Conservation (phyloP, 768 basidiomycete species). For the Mycena belliarum region DNA sequence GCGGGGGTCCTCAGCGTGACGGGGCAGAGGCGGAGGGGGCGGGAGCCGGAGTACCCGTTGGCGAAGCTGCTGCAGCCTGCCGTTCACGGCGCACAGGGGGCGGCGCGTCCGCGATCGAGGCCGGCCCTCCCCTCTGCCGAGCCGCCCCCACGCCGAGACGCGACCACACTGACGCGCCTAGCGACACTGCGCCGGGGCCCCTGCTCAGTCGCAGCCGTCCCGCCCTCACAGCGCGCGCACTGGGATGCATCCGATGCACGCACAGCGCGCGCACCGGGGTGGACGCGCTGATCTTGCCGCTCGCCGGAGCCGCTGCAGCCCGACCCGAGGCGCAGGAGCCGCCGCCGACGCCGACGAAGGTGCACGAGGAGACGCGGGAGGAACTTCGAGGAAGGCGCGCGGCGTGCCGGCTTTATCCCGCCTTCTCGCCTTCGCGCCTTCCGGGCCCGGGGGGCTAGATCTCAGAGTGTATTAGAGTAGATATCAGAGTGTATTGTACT, state of each 20-base stretch:
- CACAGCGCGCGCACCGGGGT: too few relatives aligned
- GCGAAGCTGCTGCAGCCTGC: slow-evolving; percentile 84
- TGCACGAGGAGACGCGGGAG: slow-evolving; percentile 75
- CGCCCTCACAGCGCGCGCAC: slow-evolving; percentile 54
- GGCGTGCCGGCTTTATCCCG: too few relatives aligned
- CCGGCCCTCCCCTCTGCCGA: too few relatives aligned
- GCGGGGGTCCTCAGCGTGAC: slow-evolving; percentile 46
- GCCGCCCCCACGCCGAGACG: not conserved
- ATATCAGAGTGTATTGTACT: too few relatives aligned
- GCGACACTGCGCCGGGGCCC: slow-evolving; percentile 74
- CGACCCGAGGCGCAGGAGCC: slow-evolving; percentile 97
- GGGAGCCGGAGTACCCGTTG: slow-evolving; percentile 85
- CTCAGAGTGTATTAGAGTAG: too few relatives aligned
- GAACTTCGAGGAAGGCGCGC: slow-evolving; percentile 74
- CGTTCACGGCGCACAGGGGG: slow-evolving; percentile 90
- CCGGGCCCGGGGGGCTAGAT: too few relatives aligned
- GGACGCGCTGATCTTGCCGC: slow-evolving; percentile 81
- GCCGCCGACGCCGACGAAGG: slow-evolving; percentile 81
- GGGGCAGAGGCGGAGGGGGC: too few relatives aligned
- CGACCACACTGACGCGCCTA: slow-evolving; percentile 12
- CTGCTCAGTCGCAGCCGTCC: slow-evolving; percentile 65
- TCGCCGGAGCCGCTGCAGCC: slow-evolving; percentile 96
- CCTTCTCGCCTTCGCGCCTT: too few relatives aligned
- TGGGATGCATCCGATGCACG: too few relatives aligned
- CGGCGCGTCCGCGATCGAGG: slow-evolving; percentile 87